Evolutionary conservation across 208 protist species (phyloP), one percentile per base, ranked within the genome.

Genomic region (Trypanosoma conorhini): DNA sequence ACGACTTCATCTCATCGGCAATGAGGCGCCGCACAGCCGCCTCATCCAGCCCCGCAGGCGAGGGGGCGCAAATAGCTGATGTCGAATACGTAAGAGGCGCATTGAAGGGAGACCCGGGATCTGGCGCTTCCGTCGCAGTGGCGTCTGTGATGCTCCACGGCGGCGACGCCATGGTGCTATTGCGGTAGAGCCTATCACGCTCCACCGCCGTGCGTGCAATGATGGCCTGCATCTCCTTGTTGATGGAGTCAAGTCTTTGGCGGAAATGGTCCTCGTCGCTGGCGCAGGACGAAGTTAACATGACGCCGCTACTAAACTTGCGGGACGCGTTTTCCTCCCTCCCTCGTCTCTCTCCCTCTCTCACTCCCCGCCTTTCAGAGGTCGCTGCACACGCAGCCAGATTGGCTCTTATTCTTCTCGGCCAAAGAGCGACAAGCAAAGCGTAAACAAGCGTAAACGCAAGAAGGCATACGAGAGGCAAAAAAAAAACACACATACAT

Each of bases 201-300:
- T 85, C 77, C 9, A 74, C 66, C 31, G 72, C 70, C 2, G 86
- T 90, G 26, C 80, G 79, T 30, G 86, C 79, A 26, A 95, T 81
- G 0, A 92, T 70, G 28, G 44, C 68, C 64, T 90, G 80, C 86
- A 92, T 89, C 61, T 95, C 89, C n/a, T 75, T 66, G 58, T 92
- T 92, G 26, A 91, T 87, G 48, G 83, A 81, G 33, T 85, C 61
- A 38, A 95, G 80, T 5, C 85, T 83, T 2, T 69, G 50, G 48
- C 81, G 64, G 57, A 95, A 95, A 63, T 72, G 68, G 70, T 77
- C 75, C 21, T 88, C 79, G 30, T 74, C 71, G 30, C 42, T 68
- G 30, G 55, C n/a, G 69, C 55, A 22, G 0, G 51, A 66, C 19
- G 75, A 65, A n/a, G 62, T 26, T 21, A 72, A 55, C 65, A 74